Conservation (phyloP, 2,329 filamentous ascomycete genomes). For the Magnaporthales sp. region DNA sequence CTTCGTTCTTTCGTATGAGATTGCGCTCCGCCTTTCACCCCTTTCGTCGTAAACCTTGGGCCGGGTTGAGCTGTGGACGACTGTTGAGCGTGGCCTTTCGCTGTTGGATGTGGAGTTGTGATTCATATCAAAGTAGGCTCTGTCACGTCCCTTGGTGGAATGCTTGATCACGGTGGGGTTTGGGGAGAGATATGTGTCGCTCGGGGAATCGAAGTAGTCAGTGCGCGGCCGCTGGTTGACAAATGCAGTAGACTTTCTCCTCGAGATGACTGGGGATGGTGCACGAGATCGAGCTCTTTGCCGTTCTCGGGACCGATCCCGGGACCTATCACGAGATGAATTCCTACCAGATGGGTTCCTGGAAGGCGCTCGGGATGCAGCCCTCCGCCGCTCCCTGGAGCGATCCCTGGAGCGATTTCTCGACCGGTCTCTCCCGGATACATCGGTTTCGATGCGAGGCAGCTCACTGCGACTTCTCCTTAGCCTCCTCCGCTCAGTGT, state of each 20-base stretch:
- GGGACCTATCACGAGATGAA: background rate
- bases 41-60: slow-evolving; percentile 5
- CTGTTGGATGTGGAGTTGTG: background rate
- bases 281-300: slow-evolving; percentile 10
- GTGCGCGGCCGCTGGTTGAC: slow-evolving; percentile 14
- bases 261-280: slow-evolving; percentile 8
- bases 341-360: background rate
- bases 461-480: slow-evolving; percentile 21
- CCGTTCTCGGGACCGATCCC: background rate
- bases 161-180: slow-evolving; percentile 31
- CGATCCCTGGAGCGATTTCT: background rate
- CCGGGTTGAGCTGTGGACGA: slow-evolving; percentile 10
- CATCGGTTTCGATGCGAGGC: slow-evolving; percentile 34
- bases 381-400: background rate
- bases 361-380: slow-evolving; percentile 10
- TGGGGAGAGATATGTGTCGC: slow-evolving; percentile 26
- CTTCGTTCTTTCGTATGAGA: background rate
- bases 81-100: background rate
- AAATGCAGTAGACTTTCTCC: slow-evolving; percentile 24
- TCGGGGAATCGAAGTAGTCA: slow-evolving; percentile 22
- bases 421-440: slow-evolving; percentile 11
- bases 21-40: background rate
- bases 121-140: slow-evolving; percentile 27
- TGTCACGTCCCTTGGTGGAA: slow-evolving; percentile 31
- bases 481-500: background rate